Evolutionary conservation across 768 basidiomycete genomes (phyloP), one percentile per base, ranked within the genome.

Genomic region (Cystoderma amianthinum): DNA sequence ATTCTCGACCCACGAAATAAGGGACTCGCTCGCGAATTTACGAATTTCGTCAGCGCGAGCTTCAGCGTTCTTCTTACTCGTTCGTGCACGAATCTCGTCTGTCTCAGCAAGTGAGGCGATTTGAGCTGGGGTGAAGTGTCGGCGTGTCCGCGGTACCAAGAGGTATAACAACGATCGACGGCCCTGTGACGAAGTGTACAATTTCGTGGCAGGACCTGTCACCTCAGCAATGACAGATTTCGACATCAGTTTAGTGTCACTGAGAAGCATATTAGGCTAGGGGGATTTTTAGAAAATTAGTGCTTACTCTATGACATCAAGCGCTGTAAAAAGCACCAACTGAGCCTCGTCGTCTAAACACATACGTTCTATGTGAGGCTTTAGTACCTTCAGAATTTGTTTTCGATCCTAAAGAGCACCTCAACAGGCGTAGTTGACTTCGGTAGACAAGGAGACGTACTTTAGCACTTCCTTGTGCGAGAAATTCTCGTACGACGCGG

Each of bases 261-360:
- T 93, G 54, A 34, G 3, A 22, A 17, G n/a, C 25, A 13, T 25
- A 21, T 10, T 22, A 44, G 15, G 5, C 13, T 25, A 13, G 17
- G 32, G 11, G 32, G 13, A 22, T 12, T 39, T 11, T n/a, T 25
- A 38, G 28, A 23, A 15, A 3, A 9, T 17, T 36, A 9, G 34
- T 36, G 66, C 78, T 30, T 59, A 93, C 91, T 97, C 93, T 41
- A 88, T 84, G 30, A 86, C 77, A 56, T 97, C 93, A 9, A 95
- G 69, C 4, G 88, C 87, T 0, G 90, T 90, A 63, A 94, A 95
- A 2, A 96, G 62, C 2, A 94, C 89, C 17, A 87, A 65, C 51
- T 94, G 91, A 0, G 93, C 93, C 47, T 96, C 90, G 34, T 91
- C 88, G 49, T 93, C 89, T 32, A 75, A 69, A 51, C 85, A 87